phyloP scores from a whole-genome alignment of 225 moss, liverwort and hornwort species.

The Marchantia polymorpha region DNA sequence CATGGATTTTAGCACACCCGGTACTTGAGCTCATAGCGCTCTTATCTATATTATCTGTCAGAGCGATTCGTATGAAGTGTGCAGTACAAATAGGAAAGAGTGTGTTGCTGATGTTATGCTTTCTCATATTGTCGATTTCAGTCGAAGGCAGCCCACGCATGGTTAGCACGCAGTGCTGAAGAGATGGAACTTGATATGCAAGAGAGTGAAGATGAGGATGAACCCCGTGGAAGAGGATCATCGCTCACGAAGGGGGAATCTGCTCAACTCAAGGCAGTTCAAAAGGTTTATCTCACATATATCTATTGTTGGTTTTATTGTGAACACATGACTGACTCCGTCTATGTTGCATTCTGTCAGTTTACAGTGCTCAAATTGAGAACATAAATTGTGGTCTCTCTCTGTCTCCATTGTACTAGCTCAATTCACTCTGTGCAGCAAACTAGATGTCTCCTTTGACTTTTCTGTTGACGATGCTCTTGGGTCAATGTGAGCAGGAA shows the following conservation, averaged over 20 bases:
- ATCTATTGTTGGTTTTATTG: neutral
- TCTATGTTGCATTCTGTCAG: neutral
- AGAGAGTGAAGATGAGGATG: constrained; percentile 75
- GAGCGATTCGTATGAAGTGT: too few relatives aligned
- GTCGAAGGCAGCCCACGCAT: constrained; percentile 73
- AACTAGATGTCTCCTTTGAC: neutral
- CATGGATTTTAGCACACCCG: neutral
- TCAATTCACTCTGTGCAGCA: neutral
- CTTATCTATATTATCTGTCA: too few relatives aligned
- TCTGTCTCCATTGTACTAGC: neutral
- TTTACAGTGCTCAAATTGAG: neutral
- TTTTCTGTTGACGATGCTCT: neutral
- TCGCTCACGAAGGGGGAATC: constrained; percentile 52
- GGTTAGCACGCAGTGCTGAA: constrained; percentile 78
- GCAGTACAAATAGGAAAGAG: too few relatives aligned
- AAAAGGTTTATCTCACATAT: constrained; percentile 41
- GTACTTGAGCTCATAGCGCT: too few relatives aligned
- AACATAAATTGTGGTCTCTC: neutral
- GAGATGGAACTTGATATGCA: constrained; percentile 76
- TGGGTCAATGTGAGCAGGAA: constrained; percentile 48
- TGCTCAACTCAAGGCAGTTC: constrained; percentile 49
- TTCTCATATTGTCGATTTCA: constrained; percentile 9
- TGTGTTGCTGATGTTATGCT: neutral
- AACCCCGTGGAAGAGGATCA: constrained; percentile 22
- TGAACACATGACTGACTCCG: neutral